Conservation (phyloP, 306 rosid genomes). For the Glycyrrhiza uralensis region DNA sequence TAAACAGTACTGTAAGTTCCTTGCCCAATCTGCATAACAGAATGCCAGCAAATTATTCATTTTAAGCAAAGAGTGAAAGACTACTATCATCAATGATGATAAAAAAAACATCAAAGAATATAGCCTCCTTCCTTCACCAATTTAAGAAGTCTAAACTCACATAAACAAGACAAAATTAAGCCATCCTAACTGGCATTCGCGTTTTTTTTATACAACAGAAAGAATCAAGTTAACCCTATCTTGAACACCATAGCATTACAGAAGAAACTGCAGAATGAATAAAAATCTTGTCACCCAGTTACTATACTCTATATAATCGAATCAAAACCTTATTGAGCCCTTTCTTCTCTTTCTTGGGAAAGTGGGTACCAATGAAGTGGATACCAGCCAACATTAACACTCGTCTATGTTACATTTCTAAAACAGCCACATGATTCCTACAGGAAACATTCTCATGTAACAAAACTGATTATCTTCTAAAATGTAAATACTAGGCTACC, state of each 20-base stretch:
- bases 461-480: background rate
- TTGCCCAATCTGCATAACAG: constrained; percentile 82
- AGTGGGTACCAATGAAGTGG: background rate
- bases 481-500: background rate
- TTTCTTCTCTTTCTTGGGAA: background rate
- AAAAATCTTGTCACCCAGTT: background rate
- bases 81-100: background rate
- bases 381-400: background rate
- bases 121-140: background rate
- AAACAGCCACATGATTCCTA: background rate
- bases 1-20: constrained; percentile 95
- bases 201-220: no score
- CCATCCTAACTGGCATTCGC: background rate
- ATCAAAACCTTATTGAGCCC: constrained; percentile 6
- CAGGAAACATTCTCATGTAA: background rate
- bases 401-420: background rate
- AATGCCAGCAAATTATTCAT: constrained; percentile 29
- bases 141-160: constrained; percentile 3
- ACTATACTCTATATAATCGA: background rate
- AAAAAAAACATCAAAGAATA: background rate
- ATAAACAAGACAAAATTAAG: background rate
- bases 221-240: background rate
- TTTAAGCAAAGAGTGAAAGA: background rate
- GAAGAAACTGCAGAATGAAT: background rate
- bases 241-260: background rate